These are phyloP conservation scores for Rhododendron griersonianum DNA, from an alignment of 148 eudicot genomes.

Conservation along the genomic window DNA sequence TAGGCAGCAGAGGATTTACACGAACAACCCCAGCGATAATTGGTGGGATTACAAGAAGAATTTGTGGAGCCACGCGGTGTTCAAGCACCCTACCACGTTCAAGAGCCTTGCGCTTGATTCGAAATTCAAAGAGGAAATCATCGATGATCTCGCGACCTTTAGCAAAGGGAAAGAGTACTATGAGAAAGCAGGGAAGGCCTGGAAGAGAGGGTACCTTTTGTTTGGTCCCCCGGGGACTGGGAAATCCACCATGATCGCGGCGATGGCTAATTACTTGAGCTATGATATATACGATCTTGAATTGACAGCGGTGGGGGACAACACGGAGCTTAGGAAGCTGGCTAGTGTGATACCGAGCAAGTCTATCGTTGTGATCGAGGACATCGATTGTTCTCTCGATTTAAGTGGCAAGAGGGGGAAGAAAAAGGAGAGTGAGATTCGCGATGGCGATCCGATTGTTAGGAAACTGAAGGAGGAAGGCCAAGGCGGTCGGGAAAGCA, in stretches of 20 bases:
- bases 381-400: constrained; percentile 44
- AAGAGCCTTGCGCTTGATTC: not conserved
- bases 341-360: constrained; percentile 33
- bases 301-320: constrained; percentile 33
- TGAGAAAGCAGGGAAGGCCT: constrained; percentile 10
- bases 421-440: not conserved
- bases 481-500: constrained; percentile 8
- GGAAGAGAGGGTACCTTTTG: constrained; percentile 54
- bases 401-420: constrained; percentile 25
- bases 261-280: constrained; percentile 39
- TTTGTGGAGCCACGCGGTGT: not conserved
- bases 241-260: not conserved
- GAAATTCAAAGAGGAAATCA: not conserved
- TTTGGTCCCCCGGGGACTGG: constrained; percentile 26
- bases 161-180: constrained; percentile 20
- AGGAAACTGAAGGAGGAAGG: not conserved
- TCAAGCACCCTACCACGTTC: constrained; percentile 10
- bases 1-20: constrained; percentile 11
- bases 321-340: constrained; percentile 31
- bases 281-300: constrained; percentile 47
- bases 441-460: not conserved
- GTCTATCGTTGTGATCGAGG: constrained; percentile 47
- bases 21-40: not conserved
- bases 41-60: not conserved
- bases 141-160: not conserved